phyloP scores from a whole-genome alignment of 768 basidiomycete species.

The Suillus sp. region DNA sequence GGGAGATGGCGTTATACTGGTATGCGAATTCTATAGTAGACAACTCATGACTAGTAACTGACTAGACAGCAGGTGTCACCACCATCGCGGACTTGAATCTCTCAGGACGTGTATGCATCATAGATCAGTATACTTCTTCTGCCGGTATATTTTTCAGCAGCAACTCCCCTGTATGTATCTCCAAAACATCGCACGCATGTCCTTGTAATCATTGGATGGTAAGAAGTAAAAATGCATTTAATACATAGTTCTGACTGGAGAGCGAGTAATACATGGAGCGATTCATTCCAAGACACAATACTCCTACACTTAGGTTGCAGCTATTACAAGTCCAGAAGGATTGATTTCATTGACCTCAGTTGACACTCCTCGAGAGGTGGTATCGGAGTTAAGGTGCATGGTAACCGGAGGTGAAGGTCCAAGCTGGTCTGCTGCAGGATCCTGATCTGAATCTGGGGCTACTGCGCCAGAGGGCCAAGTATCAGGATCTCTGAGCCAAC shows the following conservation, averaged over 20 bases:
- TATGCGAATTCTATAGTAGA: constrained; percentile 39
- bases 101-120: constrained; percentile 4
- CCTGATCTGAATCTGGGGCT: constrained; percentile 66
- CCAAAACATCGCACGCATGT: background rate
- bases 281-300: constrained; percentile 3
- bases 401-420: constrained; percentile 3
- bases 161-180: constrained; percentile 15
- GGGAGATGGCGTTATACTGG: constrained; percentile 96
- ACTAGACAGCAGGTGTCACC: constrained; percentile 65
- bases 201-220: constrained; percentile 13
- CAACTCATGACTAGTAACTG: constrained; percentile 12
- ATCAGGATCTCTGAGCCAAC: constrained; percentile 70
- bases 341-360: constrained; percentile 4
- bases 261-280: background rate
- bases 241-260: constrained; percentile 9
- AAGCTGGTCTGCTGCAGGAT: constrained; percentile 16
- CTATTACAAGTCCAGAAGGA: constrained; percentile 9
- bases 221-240: constrained; percentile 6
- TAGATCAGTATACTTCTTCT: constrained; percentile 17
- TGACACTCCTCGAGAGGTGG: background rate
- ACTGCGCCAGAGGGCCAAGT: constrained; percentile 71
- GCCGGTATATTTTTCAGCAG: constrained; percentile 39
- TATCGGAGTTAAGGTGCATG: constrained; percentile 8
- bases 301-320: constrained; percentile 6
- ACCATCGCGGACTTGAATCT: constrained; percentile 64